phyloP scores from a whole-genome alignment of 768 basidiomycete genomes.

The Tulasnella sp. region DNA sequence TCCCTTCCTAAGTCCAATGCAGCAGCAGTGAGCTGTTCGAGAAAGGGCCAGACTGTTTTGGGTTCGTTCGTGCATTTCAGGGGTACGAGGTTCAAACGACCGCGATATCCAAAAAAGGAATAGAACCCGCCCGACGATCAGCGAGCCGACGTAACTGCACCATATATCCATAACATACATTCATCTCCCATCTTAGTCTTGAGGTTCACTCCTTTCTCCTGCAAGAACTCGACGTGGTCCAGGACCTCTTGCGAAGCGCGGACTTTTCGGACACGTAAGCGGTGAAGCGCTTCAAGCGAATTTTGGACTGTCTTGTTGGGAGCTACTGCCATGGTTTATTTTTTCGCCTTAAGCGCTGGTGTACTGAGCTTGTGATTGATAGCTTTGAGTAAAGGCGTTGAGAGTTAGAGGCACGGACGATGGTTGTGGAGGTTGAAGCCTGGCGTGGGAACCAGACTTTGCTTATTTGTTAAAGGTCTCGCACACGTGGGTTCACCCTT shows the following conservation, averaged over 20 bases:
- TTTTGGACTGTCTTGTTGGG: background rate
- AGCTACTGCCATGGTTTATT: background rate
- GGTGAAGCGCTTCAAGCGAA: constrained; percentile 11
- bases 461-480: too few relatives aligned
- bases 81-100: too few relatives aligned
- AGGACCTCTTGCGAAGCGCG: constrained; percentile 42
- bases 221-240: constrained; percentile 24
- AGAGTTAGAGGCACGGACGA: too few relatives aligned
- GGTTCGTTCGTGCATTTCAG: too few relatives aligned
- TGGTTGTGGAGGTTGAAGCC: too few relatives aligned
- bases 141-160: too few relatives aligned
- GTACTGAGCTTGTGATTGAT: too few relatives aligned
- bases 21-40: constrained; percentile 80
- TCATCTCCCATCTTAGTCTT: constrained; percentile 32
- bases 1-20: constrained; percentile 73
- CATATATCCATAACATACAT: background rate
- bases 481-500: too few relatives aligned
- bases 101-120: too few relatives aligned
- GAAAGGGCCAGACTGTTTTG: constrained; percentile 68
- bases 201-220: constrained; percentile 22
- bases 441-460: too few relatives aligned
- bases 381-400: too few relatives aligned
- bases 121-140: too few relatives aligned
- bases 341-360: background rate
- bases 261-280: constrained; percentile 50